These are phyloP conservation scores for Sphagnurus paluster DNA, from an alignment of 1,284 basidiomycete genomes.

Conservation along the genomic window DNA sequence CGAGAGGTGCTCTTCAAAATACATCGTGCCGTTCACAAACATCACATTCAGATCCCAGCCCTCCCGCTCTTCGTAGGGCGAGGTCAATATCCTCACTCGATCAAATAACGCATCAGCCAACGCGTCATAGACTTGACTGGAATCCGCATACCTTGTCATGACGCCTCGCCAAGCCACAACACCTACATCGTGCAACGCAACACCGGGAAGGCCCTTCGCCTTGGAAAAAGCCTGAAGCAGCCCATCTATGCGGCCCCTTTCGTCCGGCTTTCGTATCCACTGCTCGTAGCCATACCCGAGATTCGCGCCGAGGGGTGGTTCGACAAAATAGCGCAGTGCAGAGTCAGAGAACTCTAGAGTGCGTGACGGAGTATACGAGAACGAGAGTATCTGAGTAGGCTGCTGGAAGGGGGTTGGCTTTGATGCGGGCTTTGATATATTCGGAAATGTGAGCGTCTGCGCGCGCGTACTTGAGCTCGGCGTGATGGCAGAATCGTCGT, in stretches of 20 bases:
- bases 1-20: slow-evolving; percentile 80
- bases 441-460: slow-evolving; percentile 32
- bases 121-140: slow-evolving; percentile 6
- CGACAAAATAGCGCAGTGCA: slow-evolving; percentile 66
- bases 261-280: slow-evolving; percentile 70
- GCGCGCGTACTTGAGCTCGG: neutral
- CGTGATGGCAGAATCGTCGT: neutral
- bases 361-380: slow-evolving; percentile 58
- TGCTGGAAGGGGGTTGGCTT: slow-evolving; percentile 55
- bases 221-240: slow-evolving; percentile 56
- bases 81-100: slow-evolving; percentile 63
- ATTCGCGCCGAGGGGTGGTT: slow-evolving; percentile 62
- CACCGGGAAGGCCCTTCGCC: slow-evolving; percentile 29
- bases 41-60: slow-evolving; percentile 87
- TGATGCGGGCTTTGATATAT: slow-evolving; percentile 20
- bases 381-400: slow-evolving; percentile 62
- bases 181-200: slow-evolving; percentile 41
- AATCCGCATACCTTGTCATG: slow-evolving; percentile 76
- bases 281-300: slow-evolving; percentile 66
- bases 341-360: slow-evolving; percentile 64
- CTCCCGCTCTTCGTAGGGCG: slow-evolving; percentile 81
- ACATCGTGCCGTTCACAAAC: slow-evolving; percentile 73
- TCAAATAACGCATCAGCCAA: slow-evolving; percentile 17
- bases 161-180: slow-evolving; percentile 89
- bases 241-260: slow-evolving; percentile 61